Base-by-base conservation (phyloP, 495 filamentous ascomycete species). In the Aspergillus egyptiacus region DNA sequence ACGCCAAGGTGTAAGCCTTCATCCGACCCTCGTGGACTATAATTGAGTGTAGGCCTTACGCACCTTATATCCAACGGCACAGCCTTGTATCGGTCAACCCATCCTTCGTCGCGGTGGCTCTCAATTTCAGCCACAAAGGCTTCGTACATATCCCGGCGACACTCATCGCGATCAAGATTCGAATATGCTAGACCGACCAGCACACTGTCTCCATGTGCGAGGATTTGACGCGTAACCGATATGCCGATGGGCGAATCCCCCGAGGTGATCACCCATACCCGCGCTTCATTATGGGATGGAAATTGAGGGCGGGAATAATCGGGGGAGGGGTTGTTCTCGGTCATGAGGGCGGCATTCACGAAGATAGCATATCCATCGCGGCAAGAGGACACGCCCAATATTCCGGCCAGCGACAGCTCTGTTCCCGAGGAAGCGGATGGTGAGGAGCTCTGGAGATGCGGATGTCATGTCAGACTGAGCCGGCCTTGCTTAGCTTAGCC, bases 211-310 rank as follows among this genome's bases (percentile, higher is more conserved):
- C 93, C 89, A 68, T 96, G 89, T 17, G 76, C 79, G 33, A 96
- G 82, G 40, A 88, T 72, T 57, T 87, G 80, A 36, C 85, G 79
- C 37, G 86, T 81, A 53, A 91, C 74, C 30, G 76, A 74, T 38
- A 84, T 79, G 37, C 81, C 82, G 57, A 95, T 78, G n/a, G 91
- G 89, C 41, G 86, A 86, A 53, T 87, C 74, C 15, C 85, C 83
- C 37, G 86, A 84, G 20, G 90, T 95, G 48, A 97, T 74, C 60
- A 96, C 84, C 91, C 93, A 97, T 63, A 88, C 85, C 48, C 81
- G 76, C 19, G 80, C 78, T 31, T 72, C 70, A 61, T 70, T 66
- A 63, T 82, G 78, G 41, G 70, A 62, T 22, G 82, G 81, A 60
- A 83, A 84, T 30, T 74, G 71, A 14, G 74, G 71, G 56, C 65